These are phyloP conservation scores for Phyllosticta capitalensis DNA, from an alignment of 2,329 filamentous ascomycete species.

Conservation along the genomic window DNA sequence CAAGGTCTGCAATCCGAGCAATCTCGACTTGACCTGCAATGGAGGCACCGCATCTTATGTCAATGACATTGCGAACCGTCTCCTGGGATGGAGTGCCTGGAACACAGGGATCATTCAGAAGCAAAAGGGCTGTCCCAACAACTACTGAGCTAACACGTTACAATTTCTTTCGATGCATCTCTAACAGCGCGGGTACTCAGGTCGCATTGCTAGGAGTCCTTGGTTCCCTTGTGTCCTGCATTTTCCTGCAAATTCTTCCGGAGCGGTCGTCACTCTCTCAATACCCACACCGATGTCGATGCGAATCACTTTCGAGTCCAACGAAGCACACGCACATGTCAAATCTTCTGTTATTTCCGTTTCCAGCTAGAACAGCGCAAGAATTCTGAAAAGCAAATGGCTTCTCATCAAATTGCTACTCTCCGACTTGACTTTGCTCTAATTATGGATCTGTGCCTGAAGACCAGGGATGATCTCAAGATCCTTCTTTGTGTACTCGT, in stretches of 20 bases:
- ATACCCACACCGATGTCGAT: background rate
- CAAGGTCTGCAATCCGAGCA: background rate
- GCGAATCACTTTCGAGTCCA: background rate
- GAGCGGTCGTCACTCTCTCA: background rate
- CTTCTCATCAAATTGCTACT: background rate
- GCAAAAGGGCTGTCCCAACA: background rate
- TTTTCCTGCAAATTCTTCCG: background rate
- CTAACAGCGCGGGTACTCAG: background rate
- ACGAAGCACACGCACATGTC: background rate
- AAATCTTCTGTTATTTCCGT: background rate
- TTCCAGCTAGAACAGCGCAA: background rate
- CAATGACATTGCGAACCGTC: constrained; percentile 17
- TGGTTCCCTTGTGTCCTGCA: background rate
- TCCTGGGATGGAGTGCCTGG: constrained; percentile 17
- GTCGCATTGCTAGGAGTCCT: background rate
- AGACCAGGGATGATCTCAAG: constrained; percentile 29
- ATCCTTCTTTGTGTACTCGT: constrained; percentile 20
- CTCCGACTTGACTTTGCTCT: background rate
- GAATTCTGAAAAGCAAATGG: background rate
- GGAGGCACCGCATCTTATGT: constrained; percentile 12
- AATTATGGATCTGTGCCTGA: constrained; percentile 21
- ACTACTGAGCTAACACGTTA: background rate
- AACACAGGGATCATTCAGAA: background rate
- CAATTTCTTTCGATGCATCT: background rate
- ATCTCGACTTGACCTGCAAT: constrained; percentile 6